Conservation (phyloP, 495 filamentous ascomycete genomes). For the Ascobolus immersus region DNA sequence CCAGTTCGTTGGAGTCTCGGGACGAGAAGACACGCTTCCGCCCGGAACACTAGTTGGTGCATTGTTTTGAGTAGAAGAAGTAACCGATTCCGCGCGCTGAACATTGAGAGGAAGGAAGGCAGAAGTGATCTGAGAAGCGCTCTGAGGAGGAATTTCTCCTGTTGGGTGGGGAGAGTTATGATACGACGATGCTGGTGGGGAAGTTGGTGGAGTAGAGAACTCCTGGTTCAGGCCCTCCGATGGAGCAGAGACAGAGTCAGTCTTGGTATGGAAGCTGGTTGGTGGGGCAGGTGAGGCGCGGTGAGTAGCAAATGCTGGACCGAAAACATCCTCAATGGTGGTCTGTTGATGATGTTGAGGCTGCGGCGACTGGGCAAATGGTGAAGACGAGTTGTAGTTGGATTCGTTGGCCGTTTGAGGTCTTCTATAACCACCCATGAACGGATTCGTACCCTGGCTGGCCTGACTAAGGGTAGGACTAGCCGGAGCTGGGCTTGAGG, state of each 20-base stretch:
- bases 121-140: conserved; percentile 39
- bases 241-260: conserved; percentile 27
- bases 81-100: conserved; percentile 37
- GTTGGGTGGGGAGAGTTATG: conserved; percentile 28
- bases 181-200: conserved; percentile 28
- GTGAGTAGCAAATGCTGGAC: conserved; percentile 36
- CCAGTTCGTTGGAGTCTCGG: conserved; percentile 32
- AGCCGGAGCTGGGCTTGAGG: conserved; percentile 18
- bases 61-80: conserved; percentile 47
- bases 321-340: conserved; percentile 76
- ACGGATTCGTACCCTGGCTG: conserved; percentile 13
- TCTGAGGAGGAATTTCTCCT: conserved; percentile 20
- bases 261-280: conserved; percentile 19
- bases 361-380: conserved; percentile 22
- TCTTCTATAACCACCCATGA: conserved; percentile 15
- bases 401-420: conserved; percentile 18
- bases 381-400: conserved; percentile 20
- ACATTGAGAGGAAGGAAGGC: conserved; percentile 39
- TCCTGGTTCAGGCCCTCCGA: conserved; percentile 15
- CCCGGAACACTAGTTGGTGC: conserved; percentile 55
- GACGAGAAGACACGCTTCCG: conserved; percentile 28
- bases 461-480: conserved; percentile 13
- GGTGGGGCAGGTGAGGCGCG: conserved; percentile 16
- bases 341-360: conserved; percentile 33
- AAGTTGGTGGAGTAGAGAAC: conserved; percentile 32